phyloP scores from a whole-genome alignment of 1,139 yeast species.

The Wickerhamomyces sp. region DNA sequence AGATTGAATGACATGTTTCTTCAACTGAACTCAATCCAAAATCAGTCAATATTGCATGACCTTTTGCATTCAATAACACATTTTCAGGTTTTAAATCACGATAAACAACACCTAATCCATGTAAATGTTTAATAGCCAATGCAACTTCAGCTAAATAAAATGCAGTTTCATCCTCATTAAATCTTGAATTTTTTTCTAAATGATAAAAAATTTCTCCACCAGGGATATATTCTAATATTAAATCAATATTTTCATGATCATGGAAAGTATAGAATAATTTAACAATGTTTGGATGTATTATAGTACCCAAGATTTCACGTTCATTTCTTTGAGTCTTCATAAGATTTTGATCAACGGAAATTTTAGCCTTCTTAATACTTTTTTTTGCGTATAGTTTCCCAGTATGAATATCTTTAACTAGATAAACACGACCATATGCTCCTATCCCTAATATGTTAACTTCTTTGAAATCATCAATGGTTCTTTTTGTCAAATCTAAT shows the following conservation, averaged over 20 bases:
- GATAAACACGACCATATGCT: constrained; percentile 80
- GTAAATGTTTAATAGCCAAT: constrained; percentile 76
- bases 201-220: constrained; percentile 95
- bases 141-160: constrained; percentile 86
- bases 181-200: constrained; percentile 43
- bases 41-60: constrained; percentile 84
- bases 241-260: constrained; percentile 72
- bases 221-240: constrained; percentile 82
- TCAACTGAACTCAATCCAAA: constrained; percentile 74
- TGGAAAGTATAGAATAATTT: constrained; percentile 87
- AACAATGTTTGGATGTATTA: constrained; percentile 85
- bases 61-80: constrained; percentile 73
- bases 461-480: constrained; percentile 61
- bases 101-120: constrained; percentile 78
- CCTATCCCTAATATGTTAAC: constrained; percentile 82
- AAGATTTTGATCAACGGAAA: constrained; percentile 35
- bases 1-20: constrained; percentile 46
- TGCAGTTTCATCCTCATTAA: constrained; percentile 66
- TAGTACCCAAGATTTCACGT: constrained; percentile 59
- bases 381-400: constrained; percentile 82
- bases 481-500: constrained; percentile 14
- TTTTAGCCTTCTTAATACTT: constrained; percentile 76
- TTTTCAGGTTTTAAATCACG: constrained; percentile 94
- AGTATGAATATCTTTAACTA: constrained; percentile 63
- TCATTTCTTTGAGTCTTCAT: constrained; percentile 23